Evolutionary conservation across 768 basidiomycete genomes (phyloP).

Genomic region (Mrakia gelida): DNA sequence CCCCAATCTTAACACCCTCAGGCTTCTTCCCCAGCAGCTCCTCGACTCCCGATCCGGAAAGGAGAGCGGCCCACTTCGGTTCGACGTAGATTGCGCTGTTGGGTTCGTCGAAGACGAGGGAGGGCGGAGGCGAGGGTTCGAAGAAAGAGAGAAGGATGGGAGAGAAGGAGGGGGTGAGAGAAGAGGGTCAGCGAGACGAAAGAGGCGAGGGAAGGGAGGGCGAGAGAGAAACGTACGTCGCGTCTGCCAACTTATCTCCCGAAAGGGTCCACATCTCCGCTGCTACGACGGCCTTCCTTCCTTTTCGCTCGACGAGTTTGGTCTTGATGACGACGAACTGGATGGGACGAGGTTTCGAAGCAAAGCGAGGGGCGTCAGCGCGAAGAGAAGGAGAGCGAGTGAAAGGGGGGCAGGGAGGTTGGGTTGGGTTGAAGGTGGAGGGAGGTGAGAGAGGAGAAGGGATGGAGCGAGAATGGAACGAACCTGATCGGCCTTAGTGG

Average conservation of each 20-base stretch:
- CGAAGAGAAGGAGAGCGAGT: background rate
- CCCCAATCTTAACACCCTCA: background rate
- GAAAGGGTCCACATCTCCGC: conserved; percentile 72
- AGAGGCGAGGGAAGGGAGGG: background rate
- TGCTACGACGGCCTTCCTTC: conserved; percentile 69
- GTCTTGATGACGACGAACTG: conserved; percentile 83
- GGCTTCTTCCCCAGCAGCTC: conserved; percentile 57
- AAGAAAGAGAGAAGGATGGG: conserved; percentile 26
- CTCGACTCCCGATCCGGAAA: conserved; percentile 58
- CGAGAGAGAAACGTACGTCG: conserved; percentile 56
- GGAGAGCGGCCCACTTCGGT: conserved; percentile 75
- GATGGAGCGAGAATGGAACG: background rate
- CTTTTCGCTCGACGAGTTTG: conserved; percentile 60
- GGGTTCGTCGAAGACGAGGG: background rate
- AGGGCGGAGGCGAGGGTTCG: background rate
- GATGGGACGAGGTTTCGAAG: too few species aligned
- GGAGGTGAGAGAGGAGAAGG: background rate
- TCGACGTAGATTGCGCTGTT: conserved; percentile 76
- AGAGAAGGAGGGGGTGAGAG: background rate
- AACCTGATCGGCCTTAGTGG: conserved; percentile 67
- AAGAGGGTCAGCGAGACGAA: background rate
- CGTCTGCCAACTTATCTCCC: conserved; percentile 78
- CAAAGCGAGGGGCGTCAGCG: too few species aligned
- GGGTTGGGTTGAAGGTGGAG: background rate
- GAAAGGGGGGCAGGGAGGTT: background rate